phyloP scores from a whole-genome alignment of 2,329 filamentous ascomycete genomes.

The Penicillium sp. region DNA sequence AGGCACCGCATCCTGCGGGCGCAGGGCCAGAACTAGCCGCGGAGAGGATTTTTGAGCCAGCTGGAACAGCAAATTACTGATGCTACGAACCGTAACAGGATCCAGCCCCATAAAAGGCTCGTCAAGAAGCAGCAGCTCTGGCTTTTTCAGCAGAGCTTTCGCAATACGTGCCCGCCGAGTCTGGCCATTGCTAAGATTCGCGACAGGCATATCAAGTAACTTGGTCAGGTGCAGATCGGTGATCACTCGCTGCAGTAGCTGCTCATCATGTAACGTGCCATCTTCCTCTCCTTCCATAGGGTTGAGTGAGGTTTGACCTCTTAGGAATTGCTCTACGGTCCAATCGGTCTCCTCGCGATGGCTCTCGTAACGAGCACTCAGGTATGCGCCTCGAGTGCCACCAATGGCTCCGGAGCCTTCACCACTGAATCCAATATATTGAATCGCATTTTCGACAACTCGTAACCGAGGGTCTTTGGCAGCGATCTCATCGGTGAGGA shows the following conservation, averaged over 20 bases:
- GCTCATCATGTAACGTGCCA: constrained; percentile 47
- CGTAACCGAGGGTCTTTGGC: constrained; percentile 48
- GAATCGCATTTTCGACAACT: constrained; percentile 63
- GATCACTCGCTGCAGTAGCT: constrained; percentile 59
- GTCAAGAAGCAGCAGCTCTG: constrained; percentile 79
- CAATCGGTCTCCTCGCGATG: constrained; percentile 82
- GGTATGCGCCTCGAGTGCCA: constrained; percentile 63
- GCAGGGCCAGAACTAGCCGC: constrained; percentile 67
- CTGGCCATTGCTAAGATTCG: constrained; percentile 91
- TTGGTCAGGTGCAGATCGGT: constrained; percentile 62
- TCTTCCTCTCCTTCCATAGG: constrained; percentile 54
- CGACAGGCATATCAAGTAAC: constrained; percentile 73
- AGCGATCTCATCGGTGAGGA: constrained; percentile 59
- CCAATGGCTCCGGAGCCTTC: constrained; percentile 54
- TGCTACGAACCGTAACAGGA: constrained; percentile 66
- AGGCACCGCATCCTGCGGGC: constrained; percentile 81
- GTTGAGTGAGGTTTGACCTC: constrained; percentile 78
- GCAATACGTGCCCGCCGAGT: constrained; percentile 82
- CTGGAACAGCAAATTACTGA: constrained; percentile 65
- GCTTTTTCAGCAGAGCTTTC: constrained; percentile 70
- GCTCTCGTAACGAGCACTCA: constrained; percentile 87
- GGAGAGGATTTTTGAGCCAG: constrained; percentile 64
- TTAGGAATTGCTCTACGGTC: constrained; percentile 72
- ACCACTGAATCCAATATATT: constrained; percentile 84
- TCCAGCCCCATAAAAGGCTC: constrained; percentile 97